A percentile compares a stretch with the other conserved stretches of the same genome.
These are phyloP conservation scores for Fusarium marasasianum DNA, from an alignment of 2,329 filamentous ascomycete species.

Conservation along the genomic window DNA sequence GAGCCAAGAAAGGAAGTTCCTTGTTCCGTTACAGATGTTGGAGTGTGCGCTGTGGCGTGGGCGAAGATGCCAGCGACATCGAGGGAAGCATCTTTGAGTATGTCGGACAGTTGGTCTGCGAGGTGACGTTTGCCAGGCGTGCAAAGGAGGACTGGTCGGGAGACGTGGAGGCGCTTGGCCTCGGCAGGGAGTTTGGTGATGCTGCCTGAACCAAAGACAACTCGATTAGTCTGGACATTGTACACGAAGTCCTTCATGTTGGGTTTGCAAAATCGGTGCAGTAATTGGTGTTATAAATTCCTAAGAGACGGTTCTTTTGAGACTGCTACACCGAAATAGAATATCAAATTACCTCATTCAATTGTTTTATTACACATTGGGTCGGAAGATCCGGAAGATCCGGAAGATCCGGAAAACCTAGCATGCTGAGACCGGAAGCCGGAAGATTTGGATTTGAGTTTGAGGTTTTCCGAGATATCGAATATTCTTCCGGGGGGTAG, in stretches of 20 bases:
- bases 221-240: accelerated
- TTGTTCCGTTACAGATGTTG: background rate
- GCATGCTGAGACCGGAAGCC: background rate
- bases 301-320: accelerated
- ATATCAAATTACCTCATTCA: too few species aligned
- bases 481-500: background rate
- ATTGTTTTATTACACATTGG: accelerated
- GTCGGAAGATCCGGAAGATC: background rate
- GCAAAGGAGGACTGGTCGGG: background rate
- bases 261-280: accelerated
- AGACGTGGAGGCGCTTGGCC: background rate
- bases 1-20: background rate
- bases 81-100: background rate
- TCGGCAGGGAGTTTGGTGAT: background rate
- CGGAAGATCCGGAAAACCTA: background rate
- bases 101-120: background rate
- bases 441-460: background rate
- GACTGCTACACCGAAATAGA: background rate
- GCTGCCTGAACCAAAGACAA: background rate
- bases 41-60: background rate
- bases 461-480: background rate
- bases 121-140: background rate
- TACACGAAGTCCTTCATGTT: background rate
- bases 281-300: accelerated
- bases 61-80: background rate